Evolutionary conservation across 306 rosid genomes (phyloP), one percentile per base, ranked within the genome.

Genomic region (peach (Prunus persica)): DNA sequence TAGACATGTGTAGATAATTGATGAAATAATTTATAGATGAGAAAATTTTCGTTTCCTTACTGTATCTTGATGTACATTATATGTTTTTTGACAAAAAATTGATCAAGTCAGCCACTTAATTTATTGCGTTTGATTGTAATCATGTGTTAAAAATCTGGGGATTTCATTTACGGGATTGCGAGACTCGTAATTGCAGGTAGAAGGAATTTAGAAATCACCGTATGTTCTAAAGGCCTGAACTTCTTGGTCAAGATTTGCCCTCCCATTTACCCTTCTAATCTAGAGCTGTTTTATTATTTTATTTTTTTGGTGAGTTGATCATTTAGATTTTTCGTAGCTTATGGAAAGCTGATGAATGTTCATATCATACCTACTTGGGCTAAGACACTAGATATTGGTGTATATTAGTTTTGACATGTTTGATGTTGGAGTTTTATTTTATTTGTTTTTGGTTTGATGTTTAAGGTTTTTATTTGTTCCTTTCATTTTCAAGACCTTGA

Each of bases 1-100:
- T 45, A 34, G 61, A 34, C 34, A 47, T 76, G 78, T 71, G 85
- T 66, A 76, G 73, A 73, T 67, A 66, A 65, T 58, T 65, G 81
- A 63, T 70, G 55, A 69, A 69, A 70, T 71, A 70, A 71, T 69
- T 30, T 69, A 76, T 52, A 76, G 58, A 50, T 51, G 50, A 62
- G 68, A 38, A 38, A 52, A 24, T 65, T 60, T 28, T 46, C 30
- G 38, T 38, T 69, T 64, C 55, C n/a, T 73, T 58, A 41, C 67
- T 61, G 5, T 57, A 38, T 43, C 15, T 63, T 45, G 13, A 45
- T 73, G 77, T 46, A 60, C 60, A 27, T 27, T 58, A 52, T 15
- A 13, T 43, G 3, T 45, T 18, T 19, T n/a, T 61, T 20, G 6
- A 72, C 41, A 57, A 14, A 13, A 13, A 57, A 2, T 14, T 38